Evolutionary conservation across 2,329 filamentous ascomycete genomes (phyloP).

Genomic region (Tolypocladium endophyticum): DNA sequence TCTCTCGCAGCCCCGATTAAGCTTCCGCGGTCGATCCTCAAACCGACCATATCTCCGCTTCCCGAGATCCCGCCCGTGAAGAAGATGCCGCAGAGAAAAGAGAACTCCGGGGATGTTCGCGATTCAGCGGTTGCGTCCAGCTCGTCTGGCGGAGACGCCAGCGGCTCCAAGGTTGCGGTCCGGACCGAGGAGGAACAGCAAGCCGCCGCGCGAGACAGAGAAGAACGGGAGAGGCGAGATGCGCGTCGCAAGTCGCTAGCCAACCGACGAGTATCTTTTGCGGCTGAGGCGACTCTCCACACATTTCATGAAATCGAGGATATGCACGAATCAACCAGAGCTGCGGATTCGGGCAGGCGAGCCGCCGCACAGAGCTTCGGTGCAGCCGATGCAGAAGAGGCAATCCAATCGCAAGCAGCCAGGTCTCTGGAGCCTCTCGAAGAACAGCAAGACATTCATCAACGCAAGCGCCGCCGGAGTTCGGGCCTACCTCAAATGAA

Average conservation of each 20-base stretch:
- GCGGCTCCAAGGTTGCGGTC: conserved; percentile 48
- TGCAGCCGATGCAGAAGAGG: conserved; percentile 37
- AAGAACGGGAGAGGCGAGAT: conserved; percentile 68
- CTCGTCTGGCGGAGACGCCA: conserved; percentile 12
- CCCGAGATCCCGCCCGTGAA: conserved; percentile 59
- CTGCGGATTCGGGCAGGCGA: conserved; percentile 64
- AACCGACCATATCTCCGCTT: conserved; percentile 60
- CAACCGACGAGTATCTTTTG: conserved; percentile 90
- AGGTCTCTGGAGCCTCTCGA: conserved; percentile 50
- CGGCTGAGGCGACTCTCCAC: conserved; percentile 91
- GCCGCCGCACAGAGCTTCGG: conserved; percentile 33
- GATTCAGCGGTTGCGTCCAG: conserved; percentile 6
- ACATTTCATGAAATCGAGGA: conserved; percentile 94
- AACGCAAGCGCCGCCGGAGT: conserved; percentile 50
- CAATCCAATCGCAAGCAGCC: conserved; percentile 51
- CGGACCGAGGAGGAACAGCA: conserved; percentile 63
- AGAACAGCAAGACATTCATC: conserved; percentile 48
- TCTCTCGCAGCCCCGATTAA: conserved; percentile 43
- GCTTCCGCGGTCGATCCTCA: conserved; percentile 63
- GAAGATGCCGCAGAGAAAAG: conserved; percentile 3
- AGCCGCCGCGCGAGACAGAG: conserved; percentile 56
- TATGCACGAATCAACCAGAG: conserved; percentile 74
- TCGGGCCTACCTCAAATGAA: conserved; percentile 56
- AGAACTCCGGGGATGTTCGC: background rate
- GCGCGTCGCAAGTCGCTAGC: conserved; percentile 87